phyloP scores from a whole-genome alignment of 2,329 filamentous ascomycete genomes.

The Neofusicoccum umdonicola region DNA sequence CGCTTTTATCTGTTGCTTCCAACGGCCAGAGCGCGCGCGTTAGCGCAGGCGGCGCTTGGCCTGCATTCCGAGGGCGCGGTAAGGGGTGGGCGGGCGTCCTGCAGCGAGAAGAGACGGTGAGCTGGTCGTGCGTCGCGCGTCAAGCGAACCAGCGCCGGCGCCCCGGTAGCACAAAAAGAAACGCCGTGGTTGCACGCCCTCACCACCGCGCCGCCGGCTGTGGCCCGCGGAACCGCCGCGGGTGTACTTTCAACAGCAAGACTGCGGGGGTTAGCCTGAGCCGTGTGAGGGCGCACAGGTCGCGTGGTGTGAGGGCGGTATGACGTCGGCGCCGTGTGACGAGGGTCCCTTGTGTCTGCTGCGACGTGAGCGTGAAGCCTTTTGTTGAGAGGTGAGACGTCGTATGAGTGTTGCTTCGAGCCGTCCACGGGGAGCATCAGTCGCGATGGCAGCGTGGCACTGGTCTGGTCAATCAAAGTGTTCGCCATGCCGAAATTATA shows the following conservation, averaged over 20 bases:
- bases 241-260: not conserved
- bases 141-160: constrained; percentile 10
- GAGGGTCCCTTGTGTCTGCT: constrained; percentile 1
- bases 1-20: not conserved
- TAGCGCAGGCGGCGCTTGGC: not conserved
- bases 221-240: not conserved
- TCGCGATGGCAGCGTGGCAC: not conserved
- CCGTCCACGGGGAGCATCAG: too few species aligned
- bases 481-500: constrained; percentile 13
- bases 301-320: constrained; percentile 12
- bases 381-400: not conserved
- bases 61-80: constrained; percentile 11
- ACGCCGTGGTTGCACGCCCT: not conserved
- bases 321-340: not conserved
- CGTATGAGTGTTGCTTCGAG: not conserved
- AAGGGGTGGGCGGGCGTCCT: not conserved
- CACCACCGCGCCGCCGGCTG: not conserved
- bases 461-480: constrained; percentile 5
- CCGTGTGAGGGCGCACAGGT: not conserved
- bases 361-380: not conserved
- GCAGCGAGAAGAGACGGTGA: constrained; percentile 8
- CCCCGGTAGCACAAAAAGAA: constrained; percentile 5
- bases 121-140: constrained; percentile 5
- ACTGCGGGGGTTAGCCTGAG: constrained; percentile 3
- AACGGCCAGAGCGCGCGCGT: not conserved